These are phyloP conservation scores for Raffaelea albimanens DNA, from an alignment of 2,329 filamentous ascomycete genomes.

Conservation along the genomic window DNA sequence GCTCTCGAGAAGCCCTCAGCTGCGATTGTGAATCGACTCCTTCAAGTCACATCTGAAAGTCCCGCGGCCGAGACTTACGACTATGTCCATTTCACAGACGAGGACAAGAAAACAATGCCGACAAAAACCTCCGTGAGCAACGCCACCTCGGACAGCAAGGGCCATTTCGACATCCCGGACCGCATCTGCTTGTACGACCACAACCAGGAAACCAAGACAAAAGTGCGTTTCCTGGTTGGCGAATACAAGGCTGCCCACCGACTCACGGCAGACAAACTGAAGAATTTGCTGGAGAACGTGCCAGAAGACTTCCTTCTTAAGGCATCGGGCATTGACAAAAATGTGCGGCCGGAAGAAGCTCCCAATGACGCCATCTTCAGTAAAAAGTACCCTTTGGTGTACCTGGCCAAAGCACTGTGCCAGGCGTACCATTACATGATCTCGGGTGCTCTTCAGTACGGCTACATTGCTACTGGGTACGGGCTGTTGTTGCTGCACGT, in stretches of 20 bases:
- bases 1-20: not conserved
- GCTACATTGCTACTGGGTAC: not conserved
- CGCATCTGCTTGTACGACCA: conserved; percentile 1
- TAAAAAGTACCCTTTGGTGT: not conserved
- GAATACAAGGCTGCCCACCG: conserved; percentile 2
- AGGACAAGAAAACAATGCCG: not conserved
- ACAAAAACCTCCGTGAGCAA: not conserved
- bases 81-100: not conserved
- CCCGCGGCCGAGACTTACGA: not conserved
- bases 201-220: not conserved
- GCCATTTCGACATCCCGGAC: not conserved
- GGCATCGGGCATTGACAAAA: not conserved
- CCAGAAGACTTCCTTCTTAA: not conserved
- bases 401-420: conserved; percentile 1
- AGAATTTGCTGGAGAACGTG: not conserved
- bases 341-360: not conserved
- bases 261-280: not conserved
- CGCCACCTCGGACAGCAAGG: not conserved
- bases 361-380: not conserved
- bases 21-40: not conserved
- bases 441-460: not conserved
- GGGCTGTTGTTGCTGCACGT: conserved; percentile 1
- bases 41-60: not conserved
- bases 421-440: conserved; percentile 3
- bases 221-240: not conserved